Conservation (phyloP, 1,284 basidiomycete genomes). For the Heterobasidion irregulare region DNA sequence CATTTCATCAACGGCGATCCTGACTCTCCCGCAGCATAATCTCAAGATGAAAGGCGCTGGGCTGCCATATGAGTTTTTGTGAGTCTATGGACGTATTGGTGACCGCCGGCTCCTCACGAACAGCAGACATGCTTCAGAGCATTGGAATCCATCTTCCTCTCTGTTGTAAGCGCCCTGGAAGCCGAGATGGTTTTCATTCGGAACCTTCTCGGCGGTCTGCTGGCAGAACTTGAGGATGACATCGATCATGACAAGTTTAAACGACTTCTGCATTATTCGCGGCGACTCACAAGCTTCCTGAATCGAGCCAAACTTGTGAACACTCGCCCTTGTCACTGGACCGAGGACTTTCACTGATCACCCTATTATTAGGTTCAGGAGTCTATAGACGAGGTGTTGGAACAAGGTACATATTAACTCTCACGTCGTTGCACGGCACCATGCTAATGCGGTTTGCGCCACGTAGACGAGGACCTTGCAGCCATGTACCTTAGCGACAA, state of each 20-base stretch:
- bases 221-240: slow-evolving; percentile 89
- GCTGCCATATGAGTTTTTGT: slow-evolving; percentile 88
- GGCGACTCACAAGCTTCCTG: slow-evolving; percentile 80
- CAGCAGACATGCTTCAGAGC: slow-evolving; percentile 43
- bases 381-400: slow-evolving; percentile 83
- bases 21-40: slow-evolving; percentile 52
- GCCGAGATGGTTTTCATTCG: slow-evolving; percentile 90
- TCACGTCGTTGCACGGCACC: background rate
- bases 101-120: slow-evolving; percentile 11
- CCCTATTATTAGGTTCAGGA: slow-evolving; percentile 64
- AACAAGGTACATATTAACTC: slow-evolving; percentile 55
- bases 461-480: slow-evolving; percentile 82
- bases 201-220: slow-evolving; percentile 77
- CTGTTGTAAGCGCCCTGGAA: slow-evolving; percentile 84
- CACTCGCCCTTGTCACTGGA: background rate
- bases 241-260: slow-evolving; percentile 92
- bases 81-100: slow-evolving; percentile 15
- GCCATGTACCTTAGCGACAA: slow-evolving; percentile 90
- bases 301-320: slow-evolving; percentile 76
- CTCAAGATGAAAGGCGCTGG: slow-evolving; percentile 59
- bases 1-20: slow-evolving; percentile 7
- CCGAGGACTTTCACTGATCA: slow-evolving; percentile 3
- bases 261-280: slow-evolving; percentile 82
- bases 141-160: slow-evolving; percentile 83
- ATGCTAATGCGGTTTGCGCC: background rate